Percentiles rank a stretch among this genome's conserved stretches.
Evolutionary conservation across 345 rosid genomes (phyloP).

Genomic region (Firmiana major): DNA sequence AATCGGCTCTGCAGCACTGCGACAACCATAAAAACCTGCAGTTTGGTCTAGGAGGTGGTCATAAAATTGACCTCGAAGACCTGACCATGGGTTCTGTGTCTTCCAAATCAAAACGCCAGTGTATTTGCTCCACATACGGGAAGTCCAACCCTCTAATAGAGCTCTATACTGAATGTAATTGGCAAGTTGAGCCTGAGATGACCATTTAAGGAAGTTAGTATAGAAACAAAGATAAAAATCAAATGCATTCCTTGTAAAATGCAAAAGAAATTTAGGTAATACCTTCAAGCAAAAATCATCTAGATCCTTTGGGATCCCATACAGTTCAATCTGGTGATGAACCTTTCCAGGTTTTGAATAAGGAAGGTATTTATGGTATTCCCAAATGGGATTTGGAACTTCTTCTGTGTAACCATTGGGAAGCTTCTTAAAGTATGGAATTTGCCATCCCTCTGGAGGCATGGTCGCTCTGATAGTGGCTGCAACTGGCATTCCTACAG

Average conservation of each 20-base stretch:
- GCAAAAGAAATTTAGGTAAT: constrained; percentile 16
- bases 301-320: constrained; percentile 67
- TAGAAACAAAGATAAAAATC: background rate
- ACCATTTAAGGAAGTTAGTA: constrained; percentile 16
- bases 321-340: constrained; percentile 75
- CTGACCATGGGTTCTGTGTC: constrained; percentile 98
- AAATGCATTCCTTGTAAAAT: background rate
- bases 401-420: constrained; percentile 73
- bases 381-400: constrained; percentile 87
- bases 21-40: constrained; percentile 92
- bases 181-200: constrained; percentile 80
- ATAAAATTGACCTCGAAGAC: constrained; percentile 98
- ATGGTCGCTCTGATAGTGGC: constrained; percentile 93
- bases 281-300: constrained; percentile 99
- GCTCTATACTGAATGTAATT: constrained; percentile 95
- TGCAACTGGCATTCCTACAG: constrained; percentile 97
- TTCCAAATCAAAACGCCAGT: constrained; percentile 98
- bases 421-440: constrained; percentile 75
- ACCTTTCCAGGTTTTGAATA: constrained; percentile 84
- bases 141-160: constrained; percentile 88
- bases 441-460: constrained; percentile 90
- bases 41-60: constrained; percentile 95
- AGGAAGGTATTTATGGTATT: constrained; percentile 89
- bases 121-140: constrained; percentile 94
- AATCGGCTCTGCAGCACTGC: constrained; percentile 89